These are phyloP conservation scores for Rhizophagus clarus DNA, from an alignment of 192 early-diverging fungal genomes.

Conservation along the genomic window DNA sequence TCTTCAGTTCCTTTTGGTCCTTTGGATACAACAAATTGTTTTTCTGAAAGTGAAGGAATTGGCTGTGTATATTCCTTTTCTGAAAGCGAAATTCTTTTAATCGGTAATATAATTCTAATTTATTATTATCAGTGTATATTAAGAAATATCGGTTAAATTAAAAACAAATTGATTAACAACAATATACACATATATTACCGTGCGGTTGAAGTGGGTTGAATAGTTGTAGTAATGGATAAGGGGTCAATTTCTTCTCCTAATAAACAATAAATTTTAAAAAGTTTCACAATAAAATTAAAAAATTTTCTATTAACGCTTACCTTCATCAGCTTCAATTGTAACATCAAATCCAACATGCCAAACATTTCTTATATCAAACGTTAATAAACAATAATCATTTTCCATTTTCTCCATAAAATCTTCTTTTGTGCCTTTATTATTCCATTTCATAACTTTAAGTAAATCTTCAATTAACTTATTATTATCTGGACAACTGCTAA, in stretches of 20 bases:
- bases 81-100: slow-evolving; percentile 61
- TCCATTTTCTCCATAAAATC: slow-evolving; percentile 25
- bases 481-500: neutral
- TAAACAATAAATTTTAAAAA: slow-evolving; percentile 31
- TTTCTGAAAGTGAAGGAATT: slow-evolving; percentile 73
- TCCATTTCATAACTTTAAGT: slow-evolving; percentile 39
- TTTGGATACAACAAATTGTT: slow-evolving; percentile 78
- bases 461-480: slow-evolving; percentile 20
- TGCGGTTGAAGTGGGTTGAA: slow-evolving; percentile 39
- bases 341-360: slow-evolving; percentile 77
- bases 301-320: slow-evolving; percentile 14
- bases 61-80: slow-evolving; percentile 46
- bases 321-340: slow-evolving; percentile 68
- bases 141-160: neutral
- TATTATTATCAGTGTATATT: too few relatives aligned
- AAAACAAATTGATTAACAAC: neutral
- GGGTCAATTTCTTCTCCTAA: slow-evolving; percentile 2
- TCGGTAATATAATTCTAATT: slow-evolving; percentile 65
- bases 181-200: neutral
- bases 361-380: slow-evolving; percentile 75
- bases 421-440: slow-evolving; percentile 33
- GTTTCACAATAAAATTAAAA: slow-evolving; percentile 8
- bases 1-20: slow-evolving; percentile 49
- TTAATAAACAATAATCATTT: slow-evolving; percentile 74
- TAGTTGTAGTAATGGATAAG: slow-evolving; percentile 19